Conservation (phyloP, 2,329 filamentous ascomycete species). For the Huntiella savannae region DNA sequence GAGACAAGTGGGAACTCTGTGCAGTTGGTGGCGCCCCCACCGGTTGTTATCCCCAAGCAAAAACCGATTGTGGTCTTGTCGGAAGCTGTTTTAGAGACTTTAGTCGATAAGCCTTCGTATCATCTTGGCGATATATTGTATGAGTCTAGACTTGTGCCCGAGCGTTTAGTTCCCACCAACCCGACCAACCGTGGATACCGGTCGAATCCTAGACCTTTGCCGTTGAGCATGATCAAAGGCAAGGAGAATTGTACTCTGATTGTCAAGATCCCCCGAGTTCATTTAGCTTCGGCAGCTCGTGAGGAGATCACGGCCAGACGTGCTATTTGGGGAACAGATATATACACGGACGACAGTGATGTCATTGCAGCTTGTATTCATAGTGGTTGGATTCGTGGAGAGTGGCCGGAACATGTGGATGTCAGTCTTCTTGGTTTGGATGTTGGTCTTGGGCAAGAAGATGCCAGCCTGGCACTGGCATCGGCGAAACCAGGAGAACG, state of each 20-base stretch:
- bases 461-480: not conserved
- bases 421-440: constrained; percentile 43
- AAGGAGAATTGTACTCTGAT: constrained; percentile 84
- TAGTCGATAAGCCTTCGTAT: constrained; percentile 49
- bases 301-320: constrained; percentile 69
- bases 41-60: constrained; percentile 33
- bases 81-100: constrained; percentile 50
- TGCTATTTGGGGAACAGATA: constrained; percentile 78
- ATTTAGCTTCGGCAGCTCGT: constrained; percentile 48
- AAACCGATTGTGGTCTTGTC: constrained; percentile 49
- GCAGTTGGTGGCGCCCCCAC: constrained; percentile 20
- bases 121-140: constrained; percentile 80
- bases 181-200: constrained; percentile 25
- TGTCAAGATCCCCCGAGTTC: constrained; percentile 65
- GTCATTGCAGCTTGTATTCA: constrained; percentile 85
- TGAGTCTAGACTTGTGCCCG: constrained; percentile 41
- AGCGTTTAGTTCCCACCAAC: constrained; percentile 25
- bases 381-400: constrained; percentile 75
- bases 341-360: constrained; percentile 94
- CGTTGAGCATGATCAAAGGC: constrained; percentile 48
- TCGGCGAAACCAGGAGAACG: constrained; percentile 12
- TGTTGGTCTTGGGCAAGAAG: constrained; percentile 15
- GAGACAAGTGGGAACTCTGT: not conserved
- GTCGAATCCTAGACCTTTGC: constrained; percentile 51
- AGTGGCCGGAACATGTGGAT: constrained; percentile 67